Percentiles rank a stretch among this genome's conserved stretches.
Conservation (phyloP, 192 early-diverging fungal genomes). For the Pilobolus umbonatus region DNA sequence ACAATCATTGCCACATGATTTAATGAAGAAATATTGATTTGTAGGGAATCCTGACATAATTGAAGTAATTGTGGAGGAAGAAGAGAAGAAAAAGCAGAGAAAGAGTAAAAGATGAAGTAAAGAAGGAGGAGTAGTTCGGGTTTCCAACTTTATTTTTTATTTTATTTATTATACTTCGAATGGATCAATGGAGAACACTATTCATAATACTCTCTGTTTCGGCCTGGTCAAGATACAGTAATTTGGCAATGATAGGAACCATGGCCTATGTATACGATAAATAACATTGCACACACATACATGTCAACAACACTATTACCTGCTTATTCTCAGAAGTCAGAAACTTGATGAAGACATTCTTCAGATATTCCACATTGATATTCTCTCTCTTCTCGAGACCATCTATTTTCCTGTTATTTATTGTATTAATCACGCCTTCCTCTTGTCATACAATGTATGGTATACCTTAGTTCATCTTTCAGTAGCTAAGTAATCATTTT, state of each 20-base stretch:
- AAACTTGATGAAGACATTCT: conserved; percentile 66
- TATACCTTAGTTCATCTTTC: conserved; percentile 28
- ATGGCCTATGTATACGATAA: conserved; percentile 11
- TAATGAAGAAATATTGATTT: conserved; percentile 20
- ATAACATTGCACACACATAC: neutral
- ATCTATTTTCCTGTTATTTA: conserved; percentile 44
- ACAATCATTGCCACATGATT: conserved; percentile 10
- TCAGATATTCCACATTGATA: conserved; percentile 64
- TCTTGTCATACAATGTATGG: neutral
- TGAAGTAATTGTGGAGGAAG: neutral
- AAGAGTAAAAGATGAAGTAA: neutral
- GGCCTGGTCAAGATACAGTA: conserved; percentile 23
- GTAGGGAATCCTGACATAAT: conserved; percentile 13
- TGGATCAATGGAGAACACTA: too few relatives aligned
- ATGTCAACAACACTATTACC: neutral
- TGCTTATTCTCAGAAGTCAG: conserved; percentile 46
- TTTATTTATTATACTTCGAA: neutral
- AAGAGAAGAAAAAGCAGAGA: neutral
- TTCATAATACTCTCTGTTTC: conserved; percentile 22
- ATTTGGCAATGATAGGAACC: conserved; percentile 29
- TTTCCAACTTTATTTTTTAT: neutral
- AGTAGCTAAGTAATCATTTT: conserved; percentile 12
- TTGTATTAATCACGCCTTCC: neutral
- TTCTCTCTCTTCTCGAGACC: conserved; percentile 56
- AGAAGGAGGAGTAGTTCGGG: neutral